Percentiles rank a stretch among this genome's conserved stretches.
Conservation (phyloP, 768 basidiomycete genomes). For the Leccinellum rugosiceps region DNA sequence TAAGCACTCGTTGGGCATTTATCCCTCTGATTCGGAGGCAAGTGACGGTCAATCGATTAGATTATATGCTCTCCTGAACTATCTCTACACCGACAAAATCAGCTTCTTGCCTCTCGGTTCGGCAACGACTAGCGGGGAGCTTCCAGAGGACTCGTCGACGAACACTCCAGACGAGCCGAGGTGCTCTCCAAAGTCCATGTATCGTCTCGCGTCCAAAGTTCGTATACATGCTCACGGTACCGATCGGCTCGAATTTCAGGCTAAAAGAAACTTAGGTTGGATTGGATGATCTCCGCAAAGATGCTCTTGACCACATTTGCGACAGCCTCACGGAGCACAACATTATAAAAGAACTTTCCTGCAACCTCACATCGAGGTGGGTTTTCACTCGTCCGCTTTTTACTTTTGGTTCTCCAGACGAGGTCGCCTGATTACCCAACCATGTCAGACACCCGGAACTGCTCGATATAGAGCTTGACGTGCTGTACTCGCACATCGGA, state of each 20-base stretch:
- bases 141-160: neutral
- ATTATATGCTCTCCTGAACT: slow-evolving; percentile 39
- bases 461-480: slow-evolving; percentile 21
- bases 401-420: no score
- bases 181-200: slow-evolving; percentile 47
- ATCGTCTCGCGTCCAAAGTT: slow-evolving; percentile 40
- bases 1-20: neutral
- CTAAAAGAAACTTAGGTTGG: slow-evolving; percentile 9
- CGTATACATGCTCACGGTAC: neutral
- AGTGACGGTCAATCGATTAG: slow-evolving; percentile 17
- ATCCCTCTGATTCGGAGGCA: neutral
- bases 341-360: slow-evolving; percentile 23
- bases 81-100: slow-evolving; percentile 36
- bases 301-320: slow-evolving; percentile 16
- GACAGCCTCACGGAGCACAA: slow-evolving; percentile 19
- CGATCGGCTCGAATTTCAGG: neutral
- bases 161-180: slow-evolving; percentile 4
- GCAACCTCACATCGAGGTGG: slow-evolving; percentile 16
- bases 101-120: slow-evolving; percentile 31
- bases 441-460: slow-evolving; percentile 9
- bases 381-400: neutral
- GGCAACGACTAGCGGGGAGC: neutral
- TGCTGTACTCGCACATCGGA: slow-evolving; percentile 17
- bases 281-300: slow-evolving; percentile 16
- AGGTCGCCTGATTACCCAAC: neutral